These are phyloP conservation scores for Penstemon newberryi DNA, from an alignment of 257 asterid species.

Conservation along the genomic window DNA sequence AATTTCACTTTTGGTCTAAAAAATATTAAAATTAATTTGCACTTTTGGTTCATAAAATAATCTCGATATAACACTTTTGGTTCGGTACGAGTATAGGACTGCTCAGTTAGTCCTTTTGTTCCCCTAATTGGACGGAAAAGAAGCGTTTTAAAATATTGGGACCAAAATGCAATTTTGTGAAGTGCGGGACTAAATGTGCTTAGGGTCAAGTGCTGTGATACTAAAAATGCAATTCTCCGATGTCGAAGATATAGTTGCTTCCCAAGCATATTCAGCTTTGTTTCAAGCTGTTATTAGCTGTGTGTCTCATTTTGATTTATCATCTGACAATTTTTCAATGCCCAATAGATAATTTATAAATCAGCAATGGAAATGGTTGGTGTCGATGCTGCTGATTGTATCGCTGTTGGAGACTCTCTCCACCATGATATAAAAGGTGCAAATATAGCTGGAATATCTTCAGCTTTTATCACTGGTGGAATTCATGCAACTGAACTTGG, in stretches of 20 bases:
- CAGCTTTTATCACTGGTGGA: constrained; percentile 73
- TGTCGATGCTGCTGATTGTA: constrained; percentile 68
- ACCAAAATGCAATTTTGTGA: no score
- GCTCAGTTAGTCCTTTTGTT: no score
- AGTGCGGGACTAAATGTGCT: no score
- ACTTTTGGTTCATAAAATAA: no score
- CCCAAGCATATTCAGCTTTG: background rate
- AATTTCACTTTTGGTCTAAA: no score
- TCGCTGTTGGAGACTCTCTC: constrained; percentile 92
- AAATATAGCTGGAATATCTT: constrained; percentile 64
- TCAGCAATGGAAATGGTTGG: constrained; percentile 76
- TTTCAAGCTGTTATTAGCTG: background rate
- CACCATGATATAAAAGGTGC: constrained; percentile 98
- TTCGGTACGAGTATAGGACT: no score
- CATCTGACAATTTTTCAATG: background rate
- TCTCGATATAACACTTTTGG: no score
- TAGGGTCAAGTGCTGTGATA: no score
- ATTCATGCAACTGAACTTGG: constrained; percentile 87
- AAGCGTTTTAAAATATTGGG: no score
- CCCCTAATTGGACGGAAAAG: no score
- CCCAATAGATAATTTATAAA: constrained; percentile 68
- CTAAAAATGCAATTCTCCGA: no score
- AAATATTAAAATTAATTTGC: no score
- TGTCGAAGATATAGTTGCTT: background rate
- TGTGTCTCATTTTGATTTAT: background rate